Evolutionary conservation across 2,329 filamentous ascomycete species (phyloP), one percentile per base, ranked within the genome.

Genomic region (Ophiostoma angusticollis): DNA sequence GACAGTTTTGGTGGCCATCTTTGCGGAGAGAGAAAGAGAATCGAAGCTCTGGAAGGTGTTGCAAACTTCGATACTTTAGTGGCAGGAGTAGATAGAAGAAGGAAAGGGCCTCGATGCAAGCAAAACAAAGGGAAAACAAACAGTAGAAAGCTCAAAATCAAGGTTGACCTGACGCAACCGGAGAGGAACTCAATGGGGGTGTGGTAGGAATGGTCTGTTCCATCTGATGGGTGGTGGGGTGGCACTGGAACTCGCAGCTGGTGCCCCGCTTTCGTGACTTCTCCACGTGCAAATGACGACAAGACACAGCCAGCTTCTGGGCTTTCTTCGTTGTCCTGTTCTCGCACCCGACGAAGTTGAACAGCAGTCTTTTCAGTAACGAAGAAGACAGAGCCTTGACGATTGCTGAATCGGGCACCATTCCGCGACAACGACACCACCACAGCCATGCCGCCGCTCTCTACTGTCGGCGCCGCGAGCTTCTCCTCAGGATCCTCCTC

Each of bases 1-100:
- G 55, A 95, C 83, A 39, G 80, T 84, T 63, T 84, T 73, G 62
- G 70, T 58, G 49, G 65, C 64, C 85, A 94, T 91, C n/a, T 17
- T 31, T 35, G 32, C 16, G 18, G 12, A 8, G 18, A 5, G 14
- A 27, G 19, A 18, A 9, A 18, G 9, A 4, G 18, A 11, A 21
- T 31, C 25, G 35, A 13, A 37, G 19, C 18, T 30, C n/a, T 24
- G n/a, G 19, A 35, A 29, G 18, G n/a, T n/a, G n/a, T n/a, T n/a
- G n/a, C n/a, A n/a, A n/a, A n/a, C n/a, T n/a, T n/a, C n/a, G n/a
- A n/a, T n/a, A n/a, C n/a, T n/a, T n/a, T n/a, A 23, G 14, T 21
- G 24, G 31, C 16, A 18, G 13, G 24, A 17, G 27, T 18, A 3
- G 27, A 27, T 39, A 31, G 29, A 21, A 35, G 31, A 37, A 25